Evolutionary conservation across 1,284 basidiomycete species (phyloP).

Genomic region (Irpex lacteus): DNA sequence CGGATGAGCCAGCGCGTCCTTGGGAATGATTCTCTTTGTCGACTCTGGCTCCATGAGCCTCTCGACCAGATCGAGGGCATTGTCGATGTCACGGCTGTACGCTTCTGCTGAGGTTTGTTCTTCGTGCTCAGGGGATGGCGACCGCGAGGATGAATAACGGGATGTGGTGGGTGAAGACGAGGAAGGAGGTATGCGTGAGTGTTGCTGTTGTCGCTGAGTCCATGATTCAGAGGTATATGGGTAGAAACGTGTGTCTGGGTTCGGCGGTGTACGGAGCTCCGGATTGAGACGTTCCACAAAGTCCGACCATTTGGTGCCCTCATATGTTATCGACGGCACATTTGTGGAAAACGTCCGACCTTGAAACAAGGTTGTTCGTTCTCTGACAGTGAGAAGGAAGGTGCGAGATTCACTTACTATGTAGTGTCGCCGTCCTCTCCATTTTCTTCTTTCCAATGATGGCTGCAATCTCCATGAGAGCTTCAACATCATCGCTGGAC

Average conservation of each 20-base stretch:
- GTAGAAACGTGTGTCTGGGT: slow-evolving; percentile 49
- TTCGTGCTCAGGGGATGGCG: slow-evolving; percentile 16
- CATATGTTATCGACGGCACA: slow-evolving; percentile 67
- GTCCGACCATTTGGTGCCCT: slow-evolving; percentile 67
- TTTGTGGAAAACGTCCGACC: slow-evolving; percentile 87
- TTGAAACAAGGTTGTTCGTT: slow-evolving; percentile 28
- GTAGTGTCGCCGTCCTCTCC: slow-evolving; percentile 85
- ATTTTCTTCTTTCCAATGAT: slow-evolving; percentile 85
- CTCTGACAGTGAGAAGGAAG: slow-evolving; percentile 10
- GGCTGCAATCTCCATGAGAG: slow-evolving; percentile 90
- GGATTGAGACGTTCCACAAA: slow-evolving; percentile 82
- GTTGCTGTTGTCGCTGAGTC: background rate
- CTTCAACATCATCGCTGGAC: slow-evolving; percentile 93
- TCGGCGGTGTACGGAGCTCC: slow-evolving; percentile 55
- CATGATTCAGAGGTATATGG: slow-evolving; percentile 37
- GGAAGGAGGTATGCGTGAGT: slow-evolving; percentile 29
- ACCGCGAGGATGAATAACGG: slow-evolving; percentile 20
- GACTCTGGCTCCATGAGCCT: slow-evolving; percentile 73
- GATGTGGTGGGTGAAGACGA: slow-evolving; percentile 32
- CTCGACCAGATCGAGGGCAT: slow-evolving; percentile 73
- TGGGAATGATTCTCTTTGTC: slow-evolving; percentile 74
- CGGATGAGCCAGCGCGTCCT: slow-evolving; percentile 71
- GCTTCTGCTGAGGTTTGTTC: slow-evolving; percentile 19
- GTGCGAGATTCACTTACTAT: slow-evolving; percentile 61
- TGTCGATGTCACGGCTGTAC: slow-evolving; percentile 58